Evolutionary conservation across 2,329 filamentous ascomycete genomes (phyloP).

Genomic region (Aspergillus jensenii): DNA sequence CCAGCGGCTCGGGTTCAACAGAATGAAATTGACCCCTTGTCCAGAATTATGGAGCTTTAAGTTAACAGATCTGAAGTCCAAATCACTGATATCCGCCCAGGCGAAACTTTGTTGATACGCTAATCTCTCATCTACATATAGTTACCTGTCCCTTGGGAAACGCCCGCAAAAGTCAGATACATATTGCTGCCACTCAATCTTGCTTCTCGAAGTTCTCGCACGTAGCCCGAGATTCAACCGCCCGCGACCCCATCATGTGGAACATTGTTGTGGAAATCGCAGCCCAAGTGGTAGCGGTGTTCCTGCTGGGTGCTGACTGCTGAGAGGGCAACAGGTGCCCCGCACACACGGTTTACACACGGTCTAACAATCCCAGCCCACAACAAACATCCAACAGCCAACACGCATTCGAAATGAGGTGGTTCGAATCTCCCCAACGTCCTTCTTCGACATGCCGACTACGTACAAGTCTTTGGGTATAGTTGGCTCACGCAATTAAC

Average conservation of each 20-base stretch:
- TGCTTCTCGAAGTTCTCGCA: not conserved
- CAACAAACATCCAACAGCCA: not conserved
- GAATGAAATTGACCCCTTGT: not conserved
- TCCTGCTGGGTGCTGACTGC: no score
- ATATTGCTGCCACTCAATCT: not conserved
- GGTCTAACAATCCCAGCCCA: not conserved
- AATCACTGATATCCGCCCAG: not conserved
- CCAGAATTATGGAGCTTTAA: not conserved
- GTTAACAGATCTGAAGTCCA: constrained; percentile 1
- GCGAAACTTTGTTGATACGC: constrained; percentile 6
- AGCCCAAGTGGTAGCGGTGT: not conserved
- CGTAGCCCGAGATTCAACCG: not conserved
- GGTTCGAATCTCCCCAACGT: not conserved
- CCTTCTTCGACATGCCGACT: not conserved
- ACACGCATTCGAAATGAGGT: not conserved
- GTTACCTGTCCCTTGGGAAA: constrained; percentile 1
- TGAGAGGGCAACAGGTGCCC: not conserved
- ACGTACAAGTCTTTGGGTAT: not conserved
- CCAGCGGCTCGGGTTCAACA: not conserved
- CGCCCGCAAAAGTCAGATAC: not conserved
- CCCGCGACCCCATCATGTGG: not conserved
- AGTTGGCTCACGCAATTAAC: not conserved
- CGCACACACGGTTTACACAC: not conserved
- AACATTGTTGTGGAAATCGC: not conserved
- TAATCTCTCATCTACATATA: not conserved